phyloP scores from a whole-genome alignment of 202 grass and related monocot species.

The Dendrocalamus latiflorus region DNA sequence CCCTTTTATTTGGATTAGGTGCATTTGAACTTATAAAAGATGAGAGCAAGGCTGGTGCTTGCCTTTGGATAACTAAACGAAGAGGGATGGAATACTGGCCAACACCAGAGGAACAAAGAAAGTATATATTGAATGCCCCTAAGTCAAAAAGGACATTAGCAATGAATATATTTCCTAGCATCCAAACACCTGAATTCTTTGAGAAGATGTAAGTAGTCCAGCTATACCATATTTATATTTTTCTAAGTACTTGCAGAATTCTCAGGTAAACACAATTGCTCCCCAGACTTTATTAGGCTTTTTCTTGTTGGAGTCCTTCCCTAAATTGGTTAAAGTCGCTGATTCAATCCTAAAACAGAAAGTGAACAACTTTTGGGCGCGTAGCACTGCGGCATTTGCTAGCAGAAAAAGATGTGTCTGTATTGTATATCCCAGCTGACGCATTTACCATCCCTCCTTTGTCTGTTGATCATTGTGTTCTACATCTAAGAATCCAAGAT shows the following conservation, averaged over 20 bases:
- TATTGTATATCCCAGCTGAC: background rate
- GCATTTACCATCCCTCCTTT: background rate
- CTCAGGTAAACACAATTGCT: background rate
- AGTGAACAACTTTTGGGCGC: background rate
- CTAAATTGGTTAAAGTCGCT: background rate
- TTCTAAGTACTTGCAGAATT: background rate
- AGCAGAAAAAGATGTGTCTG: background rate
- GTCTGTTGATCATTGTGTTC: background rate
- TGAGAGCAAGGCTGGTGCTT: conserved; percentile 90
- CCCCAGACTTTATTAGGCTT: background rate
- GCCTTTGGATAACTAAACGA: conserved; percentile 84
- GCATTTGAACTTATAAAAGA: conserved; percentile 86
- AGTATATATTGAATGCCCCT: conserved; percentile 45
- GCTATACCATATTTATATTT: conserved; percentile 10
- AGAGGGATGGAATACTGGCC: conserved; percentile 96
- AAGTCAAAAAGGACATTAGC: conserved; percentile 51
- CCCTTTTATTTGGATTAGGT: conserved; percentile 49
- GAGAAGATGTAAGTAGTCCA: conserved; percentile 49
- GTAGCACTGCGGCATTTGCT: background rate
- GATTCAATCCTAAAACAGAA: background rate
- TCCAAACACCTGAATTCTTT: conserved; percentile 59
- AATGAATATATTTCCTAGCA: conserved; percentile 49
- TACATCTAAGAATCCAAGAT: background rate
- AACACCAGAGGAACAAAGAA: conserved; percentile 55
- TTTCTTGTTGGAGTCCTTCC: background rate